Evolutionary conservation across 2,329 filamentous ascomycete species (phyloP), one percentile per base, ranked within the genome.

Genomic region (Sporothrix humicola): DNA sequence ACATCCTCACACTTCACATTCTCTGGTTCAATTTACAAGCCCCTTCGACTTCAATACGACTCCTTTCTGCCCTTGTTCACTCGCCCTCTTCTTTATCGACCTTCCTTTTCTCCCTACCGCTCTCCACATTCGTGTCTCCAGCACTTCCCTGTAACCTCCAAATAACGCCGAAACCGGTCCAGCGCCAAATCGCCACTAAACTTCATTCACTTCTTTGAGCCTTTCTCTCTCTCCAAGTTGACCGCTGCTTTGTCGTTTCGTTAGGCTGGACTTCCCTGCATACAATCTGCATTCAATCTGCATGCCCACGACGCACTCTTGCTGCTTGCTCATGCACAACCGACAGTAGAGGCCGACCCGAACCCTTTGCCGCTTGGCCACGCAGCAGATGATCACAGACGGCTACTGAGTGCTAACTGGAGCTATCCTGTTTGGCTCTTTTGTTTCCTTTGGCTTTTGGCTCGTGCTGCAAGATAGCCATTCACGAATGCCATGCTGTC

Each of bases 191-290:
- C 54, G 37, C 54, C 69, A 71, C 69, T 50, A 48, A 50, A 31
- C 20, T 23, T 13, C 46, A 70, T 70, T 46, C 68, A 58, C 54
- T 3, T 48, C 50, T 20, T 13, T 17, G 20, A 10, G 5, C 52
- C 52, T 54, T 54, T 54, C n/a, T 7, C 17, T 9, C n/a, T 56
- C 20, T 56, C n/a, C 52, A 26, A 48, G 42, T 50, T 61, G 69
- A 71, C 69, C 69, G 69, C 69, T 71, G 69, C 69, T 71, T 71
- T 26, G 68, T 58, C 26, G 69, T 54, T 71, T 71, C 46, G 68
- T 58, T 46, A 46, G 69, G 54, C 23, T 71, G 69, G 59, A 54
- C 48, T 56, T 71, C 42, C 69, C 69, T 71, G 69, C 69, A 70
- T 58, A n/a, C 13, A 17, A 54, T 17, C 48, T 69, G 52, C 68